Evolutionary conservation across 2,329 filamentous ascomycete species (phyloP).

Genomic region (Epichloe baconii): DNA sequence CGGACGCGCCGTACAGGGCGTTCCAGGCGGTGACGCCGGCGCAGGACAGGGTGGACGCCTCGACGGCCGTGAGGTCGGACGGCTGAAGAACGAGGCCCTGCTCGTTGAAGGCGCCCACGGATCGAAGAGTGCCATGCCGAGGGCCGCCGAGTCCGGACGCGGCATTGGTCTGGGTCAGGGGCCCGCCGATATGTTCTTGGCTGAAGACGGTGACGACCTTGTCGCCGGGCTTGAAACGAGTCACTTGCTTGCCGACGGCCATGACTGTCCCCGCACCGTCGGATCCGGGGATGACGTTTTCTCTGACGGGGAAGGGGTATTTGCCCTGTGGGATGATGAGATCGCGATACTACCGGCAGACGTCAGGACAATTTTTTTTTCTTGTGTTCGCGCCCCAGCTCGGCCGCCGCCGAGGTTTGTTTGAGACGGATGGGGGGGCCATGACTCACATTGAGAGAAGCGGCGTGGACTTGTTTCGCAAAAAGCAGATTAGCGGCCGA

Average conservation of each 20-base stretch:
- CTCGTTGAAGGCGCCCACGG: constrained; percentile 56
- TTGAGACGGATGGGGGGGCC: neutral
- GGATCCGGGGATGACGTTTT: constrained; percentile 35
- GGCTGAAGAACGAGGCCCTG: constrained; percentile 54
- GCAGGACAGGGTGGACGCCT: constrained; percentile 46
- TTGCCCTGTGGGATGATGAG: constrained; percentile 35
- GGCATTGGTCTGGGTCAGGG: constrained; percentile 20
- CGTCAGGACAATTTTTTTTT: neutral
- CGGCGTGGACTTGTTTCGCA: constrained; percentile 28
- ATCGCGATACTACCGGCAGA: constrained; percentile 25
- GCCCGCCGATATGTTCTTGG: constrained; percentile 36
- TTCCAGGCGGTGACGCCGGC: constrained; percentile 55
- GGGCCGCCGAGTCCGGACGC: constrained; percentile 52
- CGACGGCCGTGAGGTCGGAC: constrained; percentile 34
- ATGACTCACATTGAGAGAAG: constrained; percentile 32
- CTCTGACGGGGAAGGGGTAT: constrained; percentile 13
- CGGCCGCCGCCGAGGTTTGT: neutral
- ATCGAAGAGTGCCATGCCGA: constrained; percentile 53
- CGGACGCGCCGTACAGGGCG: constrained; percentile 43
- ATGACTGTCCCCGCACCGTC: constrained; percentile 42
- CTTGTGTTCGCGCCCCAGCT: neutral
- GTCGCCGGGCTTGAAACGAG: constrained; percentile 37
- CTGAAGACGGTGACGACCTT: constrained; percentile 49
- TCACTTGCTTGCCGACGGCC: constrained; percentile 35
- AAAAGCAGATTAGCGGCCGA: neutral